Base-by-base conservation (phyloP, 2,329 filamentous ascomycete species). In the Ophiostoma angusticollis region DNA sequence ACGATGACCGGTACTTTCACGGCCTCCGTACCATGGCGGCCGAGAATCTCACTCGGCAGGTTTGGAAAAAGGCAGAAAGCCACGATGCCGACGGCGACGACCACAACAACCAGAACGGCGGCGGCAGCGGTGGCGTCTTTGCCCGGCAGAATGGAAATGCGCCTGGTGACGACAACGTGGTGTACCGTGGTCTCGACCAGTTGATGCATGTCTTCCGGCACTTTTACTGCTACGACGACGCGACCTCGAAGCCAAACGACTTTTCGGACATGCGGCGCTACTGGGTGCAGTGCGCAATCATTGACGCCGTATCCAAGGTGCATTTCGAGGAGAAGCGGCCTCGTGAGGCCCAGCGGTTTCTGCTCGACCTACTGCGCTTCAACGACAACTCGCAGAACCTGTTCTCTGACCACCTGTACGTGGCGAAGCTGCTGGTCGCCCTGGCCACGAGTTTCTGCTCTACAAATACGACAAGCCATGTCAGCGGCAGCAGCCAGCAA, bases 361-460 rank as follows among this genome's bases (percentile, higher is more conserved):
- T 98, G 34, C 72, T 93, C 17, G 86, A 95, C 49, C 83, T 93
- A 54, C 66, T 98, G 24, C 80, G 83, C 35, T 89, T 86, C 62
- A 98, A 98, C 54, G 87, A 98, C 59, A 98, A 98, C 54, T 79
- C 82, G 3, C 80, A 83, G 44, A 98, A 98, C 50, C 61, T 79
- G 35, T 93, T 76, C 53, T 94, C 87, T 5, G 93, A 98, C 52
- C 80, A 87, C 45, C 78, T 84, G 51, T 98, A 95, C 54, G 75
- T 98, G 39, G 78, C 85, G 7, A 81, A 72, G 17, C 67, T 98
- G 18, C 81, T 98, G 8, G 64, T 68, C 30, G 67, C 70, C 0
- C 58, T 80, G 19, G 68, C 74, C 2, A 67, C 65, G 1, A 75
- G 71, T n/a, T 60, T 78, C 65, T 79, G 35, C 66, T 68, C 0